A percentile compares a stretch with the other conserved stretches of the same genome.
These are phyloP conservation scores for Solanum gandarillasii DNA, from an alignment of 257 asterid genomes.

Conservation along the genomic window DNA sequence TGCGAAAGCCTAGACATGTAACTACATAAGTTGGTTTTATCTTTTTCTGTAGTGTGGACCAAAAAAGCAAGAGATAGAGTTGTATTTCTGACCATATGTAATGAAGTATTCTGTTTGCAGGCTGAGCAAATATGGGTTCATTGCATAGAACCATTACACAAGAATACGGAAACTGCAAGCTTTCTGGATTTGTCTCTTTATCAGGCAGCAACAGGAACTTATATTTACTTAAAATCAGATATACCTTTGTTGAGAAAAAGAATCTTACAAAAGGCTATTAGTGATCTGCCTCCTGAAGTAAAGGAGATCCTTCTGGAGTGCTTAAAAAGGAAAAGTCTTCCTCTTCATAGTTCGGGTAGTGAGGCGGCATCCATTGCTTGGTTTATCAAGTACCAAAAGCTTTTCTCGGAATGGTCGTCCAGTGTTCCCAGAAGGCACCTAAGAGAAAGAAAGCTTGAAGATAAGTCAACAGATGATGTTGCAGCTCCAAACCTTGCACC, in stretches of 20 bases:
- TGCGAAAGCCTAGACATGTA: neutral
- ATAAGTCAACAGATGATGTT: neutral
- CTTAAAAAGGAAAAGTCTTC: conserved; percentile 18
- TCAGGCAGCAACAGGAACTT: neutral
- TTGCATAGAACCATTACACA: conserved; percentile 28
- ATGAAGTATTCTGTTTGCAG: conserved; percentile 19
- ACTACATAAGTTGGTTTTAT: neutral
- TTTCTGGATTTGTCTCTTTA: conserved; percentile 10
- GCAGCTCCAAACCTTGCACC: neutral
- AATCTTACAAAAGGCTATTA: conserved; percentile 17
- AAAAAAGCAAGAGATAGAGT: neutral
- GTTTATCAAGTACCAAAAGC: conserved; percentile 15
- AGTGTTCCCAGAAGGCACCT: conserved; percentile 58
- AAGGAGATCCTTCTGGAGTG: conserved; percentile 26
- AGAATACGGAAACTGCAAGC: conserved; percentile 10
- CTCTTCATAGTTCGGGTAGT: neutral
- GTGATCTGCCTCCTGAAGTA: conserved; percentile 24
- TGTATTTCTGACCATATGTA: neutral
- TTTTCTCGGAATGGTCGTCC: conserved; percentile 22
- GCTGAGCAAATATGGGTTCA: conserved; percentile 28
- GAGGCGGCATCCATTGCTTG: neutral
- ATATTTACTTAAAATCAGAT: conserved; percentile 7
- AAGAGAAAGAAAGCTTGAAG: conserved; percentile 12
- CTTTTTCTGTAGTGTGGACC: neutral
- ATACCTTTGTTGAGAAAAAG: conserved; percentile 13